Percentiles rank a stretch among this genome's conserved stretches.
These are phyloP conservation scores for Aspergillus proliferans DNA, from an alignment of 2,329 filamentous ascomycete genomes.

Conservation along the genomic window DNA sequence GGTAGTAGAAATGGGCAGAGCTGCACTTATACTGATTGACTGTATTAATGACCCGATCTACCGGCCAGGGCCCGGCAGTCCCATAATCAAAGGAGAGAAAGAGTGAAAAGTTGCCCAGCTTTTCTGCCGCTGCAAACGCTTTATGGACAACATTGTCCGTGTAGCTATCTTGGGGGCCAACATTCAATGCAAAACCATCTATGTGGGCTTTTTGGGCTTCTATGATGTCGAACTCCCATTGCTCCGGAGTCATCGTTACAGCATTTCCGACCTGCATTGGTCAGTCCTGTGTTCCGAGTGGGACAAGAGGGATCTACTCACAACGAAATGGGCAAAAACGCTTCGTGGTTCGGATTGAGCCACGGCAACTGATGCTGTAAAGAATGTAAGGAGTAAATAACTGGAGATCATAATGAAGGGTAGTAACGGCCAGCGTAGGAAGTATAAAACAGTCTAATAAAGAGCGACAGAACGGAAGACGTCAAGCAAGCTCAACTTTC, in stretches of 20 bases:
- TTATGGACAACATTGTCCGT: slow-evolving; percentile 21
- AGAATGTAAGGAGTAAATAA: slow-evolving; percentile 10
- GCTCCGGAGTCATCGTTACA: slow-evolving; percentile 14
- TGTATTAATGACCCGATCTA: slow-evolving; percentile 18
- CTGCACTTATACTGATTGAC: slow-evolving; percentile 21
- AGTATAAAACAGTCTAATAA: too few species aligned
- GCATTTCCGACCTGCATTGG: slow-evolving; percentile 20
- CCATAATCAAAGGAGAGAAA: slow-evolving; percentile 32
- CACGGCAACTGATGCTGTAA: slow-evolving; percentile 3
- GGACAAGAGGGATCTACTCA: slow-evolving; percentile 9
- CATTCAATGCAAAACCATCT: slow-evolving; percentile 28
- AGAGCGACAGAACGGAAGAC: too few species aligned
- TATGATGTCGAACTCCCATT: slow-evolving; percentile 23
- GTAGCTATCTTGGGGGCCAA: slow-evolving; percentile 25
- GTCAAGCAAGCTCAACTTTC: too few species aligned
- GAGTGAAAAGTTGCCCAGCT: slow-evolving; percentile 22
- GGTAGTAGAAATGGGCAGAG: slow-evolving; percentile 22
- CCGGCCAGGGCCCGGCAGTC: slow-evolving; percentile 23
- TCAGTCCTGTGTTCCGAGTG: not conserved
- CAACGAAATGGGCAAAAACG: slow-evolving; percentile 33
- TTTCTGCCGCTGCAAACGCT: slow-evolving; percentile 25
- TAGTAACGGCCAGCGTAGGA: too few species aligned
- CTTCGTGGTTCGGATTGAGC: slow-evolving; percentile 15
- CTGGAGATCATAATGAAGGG: slow-evolving; percentile 4
- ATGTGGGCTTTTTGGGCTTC: slow-evolving; percentile 25